Conservation (phyloP, 495 filamentous ascomycete genomes). For the Trichocladium uniseriatum region DNA sequence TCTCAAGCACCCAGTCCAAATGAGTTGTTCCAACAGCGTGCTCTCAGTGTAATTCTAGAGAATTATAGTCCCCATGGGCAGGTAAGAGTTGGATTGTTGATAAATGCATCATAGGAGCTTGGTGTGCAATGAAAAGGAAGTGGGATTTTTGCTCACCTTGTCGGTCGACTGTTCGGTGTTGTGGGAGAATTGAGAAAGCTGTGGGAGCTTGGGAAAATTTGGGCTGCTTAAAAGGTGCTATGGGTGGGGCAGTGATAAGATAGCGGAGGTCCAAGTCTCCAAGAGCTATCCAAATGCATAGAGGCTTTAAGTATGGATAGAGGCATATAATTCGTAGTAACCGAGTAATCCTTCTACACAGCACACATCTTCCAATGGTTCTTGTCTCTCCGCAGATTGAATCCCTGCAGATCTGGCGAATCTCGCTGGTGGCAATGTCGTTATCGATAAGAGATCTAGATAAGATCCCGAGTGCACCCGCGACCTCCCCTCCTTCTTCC, state of each 20-base stretch:
- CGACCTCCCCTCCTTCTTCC: conserved; percentile 2
- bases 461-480: conserved; percentile 18
- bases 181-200: conserved; percentile 10
- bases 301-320: neutral
- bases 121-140: conserved; percentile 19
- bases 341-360: neutral
- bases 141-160: conserved; percentile 36
- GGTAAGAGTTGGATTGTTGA: conserved; percentile 69
- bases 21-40: conserved; percentile 13
- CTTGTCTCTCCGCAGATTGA: no score
- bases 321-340: neutral
- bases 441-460: conserved; percentile 21
- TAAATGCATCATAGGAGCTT: conserved; percentile 42
- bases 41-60: conserved; percentile 67
- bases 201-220: conserved; percentile 23
- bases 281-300: conserved; percentile 1
- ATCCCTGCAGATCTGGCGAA: neutral
- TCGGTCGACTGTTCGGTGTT: conserved; percentile 7
- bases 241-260: conserved; percentile 23
- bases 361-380: no score
- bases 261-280: neutral
- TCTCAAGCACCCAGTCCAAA: conserved; percentile 1
- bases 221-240: conserved; percentile 12
- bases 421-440: conserved; percentile 8
- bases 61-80: conserved; percentile 54